Evolutionary conservation across 2,329 filamentous ascomycete genomes (phyloP).

Genomic region (Diplodia corticola): DNA sequence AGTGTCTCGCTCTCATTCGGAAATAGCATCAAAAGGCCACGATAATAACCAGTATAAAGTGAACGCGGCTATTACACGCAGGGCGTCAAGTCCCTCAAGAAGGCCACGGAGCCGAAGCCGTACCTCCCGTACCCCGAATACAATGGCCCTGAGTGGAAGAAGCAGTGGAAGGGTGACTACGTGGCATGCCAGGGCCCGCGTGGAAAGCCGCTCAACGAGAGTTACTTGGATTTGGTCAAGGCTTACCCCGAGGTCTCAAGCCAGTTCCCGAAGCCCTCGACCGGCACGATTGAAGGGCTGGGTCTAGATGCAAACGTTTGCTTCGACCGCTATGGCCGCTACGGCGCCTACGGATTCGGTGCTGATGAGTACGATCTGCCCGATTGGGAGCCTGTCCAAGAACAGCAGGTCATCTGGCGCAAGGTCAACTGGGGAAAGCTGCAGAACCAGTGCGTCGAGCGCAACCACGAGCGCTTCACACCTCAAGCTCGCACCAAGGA

Average conservation of each 20-base stretch:
- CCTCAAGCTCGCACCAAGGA: constrained; percentile 43
- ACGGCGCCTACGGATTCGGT: constrained; percentile 59
- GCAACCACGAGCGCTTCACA: constrained; percentile 64
- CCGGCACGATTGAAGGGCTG: constrained; percentile 41
- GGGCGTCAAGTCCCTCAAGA: constrained; percentile 4
- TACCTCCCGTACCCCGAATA: constrained; percentile 74
- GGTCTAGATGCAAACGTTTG: constrained; percentile 57
- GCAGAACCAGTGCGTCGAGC: constrained; percentile 64
- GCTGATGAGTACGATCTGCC: constrained; percentile 51
- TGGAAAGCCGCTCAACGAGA: constrained; percentile 53
- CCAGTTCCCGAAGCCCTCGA: constrained; percentile 38
- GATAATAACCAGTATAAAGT: background rate
- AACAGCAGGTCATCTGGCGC: constrained; percentile 56
- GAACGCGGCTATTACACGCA: constrained; percentile 14
- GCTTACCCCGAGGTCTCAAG: constrained; percentile 61
- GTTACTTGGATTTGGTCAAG: constrained; percentile 62
- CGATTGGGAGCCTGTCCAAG: constrained; percentile 37
- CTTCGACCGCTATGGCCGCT: constrained; percentile 59
- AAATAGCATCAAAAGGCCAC: background rate
- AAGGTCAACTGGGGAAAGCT: constrained; percentile 69
- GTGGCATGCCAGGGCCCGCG: constrained; percentile 65
- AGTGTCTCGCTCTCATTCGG: constrained; percentile 15
- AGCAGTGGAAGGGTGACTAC: constrained; percentile 58
- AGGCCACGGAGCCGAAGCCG: constrained; percentile 48
- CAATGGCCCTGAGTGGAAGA: constrained; percentile 62